Percentiles rank a stretch among this genome's conserved stretches.
Conservation (phyloP, 2,329 filamentous ascomycete genomes). For the Coniochaeta ligniaria region DNA sequence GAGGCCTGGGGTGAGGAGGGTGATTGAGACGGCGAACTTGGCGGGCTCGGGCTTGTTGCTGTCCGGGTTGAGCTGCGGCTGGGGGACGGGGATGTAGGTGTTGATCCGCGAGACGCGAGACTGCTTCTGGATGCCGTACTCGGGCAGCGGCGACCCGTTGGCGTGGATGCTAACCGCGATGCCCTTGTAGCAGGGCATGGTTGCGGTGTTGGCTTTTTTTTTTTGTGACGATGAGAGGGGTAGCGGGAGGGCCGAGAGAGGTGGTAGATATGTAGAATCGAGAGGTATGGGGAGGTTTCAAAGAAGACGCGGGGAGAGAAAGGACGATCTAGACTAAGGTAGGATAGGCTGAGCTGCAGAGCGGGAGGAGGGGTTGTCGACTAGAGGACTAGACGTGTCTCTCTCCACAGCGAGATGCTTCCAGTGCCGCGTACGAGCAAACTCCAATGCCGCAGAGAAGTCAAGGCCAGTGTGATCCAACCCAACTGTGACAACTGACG, state of each 20-base stretch:
- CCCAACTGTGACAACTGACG: too few species aligned
- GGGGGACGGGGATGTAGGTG: constrained; percentile 92
- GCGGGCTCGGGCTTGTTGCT: constrained; percentile 80
- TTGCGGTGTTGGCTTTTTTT: constrained; percentile 16
- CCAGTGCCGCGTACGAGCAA: too few species aligned
- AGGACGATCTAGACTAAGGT: not conserved
- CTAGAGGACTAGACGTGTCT: not conserved
- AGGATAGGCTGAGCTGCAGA: not conserved
- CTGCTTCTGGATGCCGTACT: constrained; percentile 93
- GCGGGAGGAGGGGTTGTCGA: not conserved
- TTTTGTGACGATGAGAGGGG: not conserved
- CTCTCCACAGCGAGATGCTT: too few species aligned
- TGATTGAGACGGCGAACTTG: constrained; percentile 97
- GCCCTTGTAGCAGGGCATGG: constrained; percentile 96
- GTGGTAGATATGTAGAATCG: not conserved
- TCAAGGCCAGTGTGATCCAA: too few species aligned
- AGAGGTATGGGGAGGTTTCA: not conserved
- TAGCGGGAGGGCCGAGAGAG: not conserved
- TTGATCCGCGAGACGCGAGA: constrained; percentile 87
- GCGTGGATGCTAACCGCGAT: constrained; percentile 96
- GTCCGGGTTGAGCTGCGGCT: constrained; percentile 65
- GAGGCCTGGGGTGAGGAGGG: constrained; percentile 79
- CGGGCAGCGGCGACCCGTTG: constrained; percentile 71
- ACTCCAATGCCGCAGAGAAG: too few species aligned
- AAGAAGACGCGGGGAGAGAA: not conserved